Conservation (phyloP, 176 grass and related monocot genomes). For the Oryza meridionalis region DNA sequence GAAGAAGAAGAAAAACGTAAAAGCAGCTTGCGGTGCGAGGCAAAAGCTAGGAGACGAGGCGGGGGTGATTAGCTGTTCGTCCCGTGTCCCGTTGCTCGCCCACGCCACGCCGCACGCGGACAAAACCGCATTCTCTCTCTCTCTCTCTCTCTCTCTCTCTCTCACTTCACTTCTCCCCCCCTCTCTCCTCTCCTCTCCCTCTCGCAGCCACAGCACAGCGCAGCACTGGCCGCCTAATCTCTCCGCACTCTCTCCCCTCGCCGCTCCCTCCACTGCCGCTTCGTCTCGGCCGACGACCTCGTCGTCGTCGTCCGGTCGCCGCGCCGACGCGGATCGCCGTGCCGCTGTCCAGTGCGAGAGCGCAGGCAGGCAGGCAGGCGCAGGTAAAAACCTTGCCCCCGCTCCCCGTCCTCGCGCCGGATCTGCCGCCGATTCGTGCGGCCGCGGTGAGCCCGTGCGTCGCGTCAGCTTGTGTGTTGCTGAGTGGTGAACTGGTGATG, state of each 20-base stretch:
- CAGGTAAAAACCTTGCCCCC: slow-evolving; percentile 31
- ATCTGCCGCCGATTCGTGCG: slow-evolving; percentile 44
- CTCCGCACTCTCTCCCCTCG: slow-evolving; percentile 20
- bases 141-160: slow-evolving; percentile 26
- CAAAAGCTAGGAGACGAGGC: not conserved
- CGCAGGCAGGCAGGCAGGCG: not conserved
- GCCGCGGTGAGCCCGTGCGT: slow-evolving; percentile 14
- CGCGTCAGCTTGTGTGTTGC: not conserved
- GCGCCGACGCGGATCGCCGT: slow-evolving; percentile 35
- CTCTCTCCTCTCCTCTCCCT: not conserved
- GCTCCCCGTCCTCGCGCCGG: not conserved
- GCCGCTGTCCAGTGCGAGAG: slow-evolving; percentile 16
- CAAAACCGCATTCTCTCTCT: slow-evolving; percentile 48
- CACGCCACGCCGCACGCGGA: slow-evolving; percentile 36
- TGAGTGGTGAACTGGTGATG: not conserved
- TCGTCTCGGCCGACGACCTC: not conserved
- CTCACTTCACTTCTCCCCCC: not conserved
- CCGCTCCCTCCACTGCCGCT: slow-evolving; percentile 7
- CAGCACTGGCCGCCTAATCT: slow-evolving; percentile 38
- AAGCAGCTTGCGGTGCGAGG: not conserved
- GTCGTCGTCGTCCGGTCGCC: not conserved
- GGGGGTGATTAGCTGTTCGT: slow-evolving; percentile 45
- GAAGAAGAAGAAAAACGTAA: not conserved
- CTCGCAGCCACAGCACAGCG: slow-evolving; percentile 21
- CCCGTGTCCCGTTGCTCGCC: slow-evolving; percentile 32